Evolutionary conservation across 2,329 filamentous ascomycete species (phyloP).

Genomic region (Macrophomina pseudophaseolina): DNA sequence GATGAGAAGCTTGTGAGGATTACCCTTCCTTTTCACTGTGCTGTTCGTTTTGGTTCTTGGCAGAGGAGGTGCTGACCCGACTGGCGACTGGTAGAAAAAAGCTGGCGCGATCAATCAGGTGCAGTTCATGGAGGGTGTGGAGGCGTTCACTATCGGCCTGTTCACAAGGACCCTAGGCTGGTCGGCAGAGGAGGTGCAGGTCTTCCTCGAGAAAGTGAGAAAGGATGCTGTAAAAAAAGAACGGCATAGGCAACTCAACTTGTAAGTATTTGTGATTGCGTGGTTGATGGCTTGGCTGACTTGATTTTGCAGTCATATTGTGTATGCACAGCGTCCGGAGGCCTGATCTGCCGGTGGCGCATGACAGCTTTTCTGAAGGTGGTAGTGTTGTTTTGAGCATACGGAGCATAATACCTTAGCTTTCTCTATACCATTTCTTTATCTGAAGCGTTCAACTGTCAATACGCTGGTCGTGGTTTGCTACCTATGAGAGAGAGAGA

Average conservation of each 20-base stretch:
- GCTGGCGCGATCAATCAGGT: conserved; percentile 40
- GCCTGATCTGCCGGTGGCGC: not conserved
- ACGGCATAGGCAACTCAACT: conserved; percentile 6
- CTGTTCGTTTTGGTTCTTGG: not conserved
- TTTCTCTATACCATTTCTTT: no score
- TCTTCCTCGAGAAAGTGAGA: conserved; percentile 39
- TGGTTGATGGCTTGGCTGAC: not conserved
- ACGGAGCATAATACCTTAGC: no score
- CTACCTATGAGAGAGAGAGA: no score
- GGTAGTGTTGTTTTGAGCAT: no score
- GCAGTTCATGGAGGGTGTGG: conserved; percentile 49
- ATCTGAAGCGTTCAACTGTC: no score
- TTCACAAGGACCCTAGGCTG: conserved; percentile 50
- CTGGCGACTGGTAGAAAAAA: conserved; percentile 26
- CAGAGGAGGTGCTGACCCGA: not conserved
- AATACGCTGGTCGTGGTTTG: no score
- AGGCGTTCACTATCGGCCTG: conserved; percentile 50
- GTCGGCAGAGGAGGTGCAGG: conserved; percentile 49
- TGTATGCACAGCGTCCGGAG: not conserved
- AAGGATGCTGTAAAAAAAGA: conserved; percentile 33
- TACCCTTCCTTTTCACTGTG: not conserved
- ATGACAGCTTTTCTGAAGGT: not conserved
- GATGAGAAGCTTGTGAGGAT: conserved; percentile 28
- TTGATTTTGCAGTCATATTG: not conserved
- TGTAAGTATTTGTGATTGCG: not conserved